Conservation (phyloP, 768 basidiomycete species). For the Chalciporus piperatus region DNA sequence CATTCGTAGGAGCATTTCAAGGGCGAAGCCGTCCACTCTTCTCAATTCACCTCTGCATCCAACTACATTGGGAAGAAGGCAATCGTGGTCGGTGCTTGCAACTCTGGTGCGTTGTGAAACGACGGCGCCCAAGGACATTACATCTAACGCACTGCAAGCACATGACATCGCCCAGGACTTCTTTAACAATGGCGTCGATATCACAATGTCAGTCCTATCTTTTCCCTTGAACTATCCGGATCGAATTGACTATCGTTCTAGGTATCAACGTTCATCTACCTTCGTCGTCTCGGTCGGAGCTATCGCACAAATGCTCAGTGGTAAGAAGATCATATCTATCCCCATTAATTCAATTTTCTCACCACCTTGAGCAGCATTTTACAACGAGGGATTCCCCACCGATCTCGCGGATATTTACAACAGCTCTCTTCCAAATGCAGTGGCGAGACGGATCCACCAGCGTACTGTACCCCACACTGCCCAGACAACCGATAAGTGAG, state of each 20-base stretch:
- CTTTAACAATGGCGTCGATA: conserved; percentile 27
- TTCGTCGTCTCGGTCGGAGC: conserved; percentile 15
- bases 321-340: conserved; percentile 2
- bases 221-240: neutral
- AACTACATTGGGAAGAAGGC: conserved; percentile 61
- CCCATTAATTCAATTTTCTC: neutral
- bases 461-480: conserved; percentile 15
- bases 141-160: conserved; percentile 17
- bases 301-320: conserved; percentile 4
- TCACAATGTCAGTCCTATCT: conserved; percentile 21
- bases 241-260: conserved; percentile 2
- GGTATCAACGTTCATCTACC: conserved; percentile 27
- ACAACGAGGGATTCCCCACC: conserved; percentile 20
- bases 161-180: conserved; percentile 41
- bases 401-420: conserved; percentile 22
- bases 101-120: conserved; percentile 43
- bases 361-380: conserved; percentile 4
- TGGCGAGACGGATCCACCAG: conserved; percentile 18
- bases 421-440: conserved; percentile 15
- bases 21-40: conserved; percentile 54
- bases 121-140: neutral
- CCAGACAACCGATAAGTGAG: conserved; percentile 28
- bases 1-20: conserved; percentile 44
- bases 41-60: conserved; percentile 43
- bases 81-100: conserved; percentile 67